Conservation (phyloP, 257 asterid genomes). For the Solanum corneliomulleri region DNA sequence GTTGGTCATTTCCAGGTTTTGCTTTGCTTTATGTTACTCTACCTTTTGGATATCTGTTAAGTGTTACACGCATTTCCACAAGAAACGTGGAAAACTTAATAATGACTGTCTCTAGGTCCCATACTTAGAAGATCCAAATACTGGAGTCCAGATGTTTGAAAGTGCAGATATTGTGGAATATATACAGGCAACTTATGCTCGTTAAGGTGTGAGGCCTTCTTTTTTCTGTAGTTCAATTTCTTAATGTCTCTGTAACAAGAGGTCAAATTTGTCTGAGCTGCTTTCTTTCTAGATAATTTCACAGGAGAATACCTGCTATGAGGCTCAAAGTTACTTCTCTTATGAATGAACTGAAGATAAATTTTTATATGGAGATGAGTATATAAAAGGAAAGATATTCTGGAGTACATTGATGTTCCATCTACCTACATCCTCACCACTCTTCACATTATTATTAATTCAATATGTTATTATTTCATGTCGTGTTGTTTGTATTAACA, state of each 20-base stretch:
- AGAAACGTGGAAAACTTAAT: not conserved
- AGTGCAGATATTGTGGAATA: slow-evolving; percentile 89
- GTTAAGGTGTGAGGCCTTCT: slow-evolving; percentile 10
- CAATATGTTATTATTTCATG: not conserved
- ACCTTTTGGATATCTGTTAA: not conserved
- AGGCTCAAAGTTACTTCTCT: not conserved
- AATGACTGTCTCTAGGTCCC: slow-evolving; percentile 47
- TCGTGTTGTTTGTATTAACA: not conserved
- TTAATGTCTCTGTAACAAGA: not conserved
- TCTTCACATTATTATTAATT: not conserved
- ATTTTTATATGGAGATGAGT: not conserved
- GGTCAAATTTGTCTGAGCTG: not conserved
- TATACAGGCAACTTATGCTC: slow-evolving; percentile 66
- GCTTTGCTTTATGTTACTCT: not conserved
- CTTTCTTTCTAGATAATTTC: not conserved
- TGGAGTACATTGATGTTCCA: not conserved
- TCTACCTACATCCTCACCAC: not conserved
- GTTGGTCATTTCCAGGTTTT: slow-evolving; percentile 83
- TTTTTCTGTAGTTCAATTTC: not conserved
- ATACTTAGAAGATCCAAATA: slow-evolving; percentile 87
- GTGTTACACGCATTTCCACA: not conserved
- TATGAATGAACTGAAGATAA: not conserved
- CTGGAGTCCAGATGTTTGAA: slow-evolving; percentile 88
- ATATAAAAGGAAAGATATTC: not conserved
- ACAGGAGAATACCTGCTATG: not conserved